Evolutionary conservation across 148 eudicot genomes (phyloP).

Genomic region (Fagopyrum esculentum): DNA sequence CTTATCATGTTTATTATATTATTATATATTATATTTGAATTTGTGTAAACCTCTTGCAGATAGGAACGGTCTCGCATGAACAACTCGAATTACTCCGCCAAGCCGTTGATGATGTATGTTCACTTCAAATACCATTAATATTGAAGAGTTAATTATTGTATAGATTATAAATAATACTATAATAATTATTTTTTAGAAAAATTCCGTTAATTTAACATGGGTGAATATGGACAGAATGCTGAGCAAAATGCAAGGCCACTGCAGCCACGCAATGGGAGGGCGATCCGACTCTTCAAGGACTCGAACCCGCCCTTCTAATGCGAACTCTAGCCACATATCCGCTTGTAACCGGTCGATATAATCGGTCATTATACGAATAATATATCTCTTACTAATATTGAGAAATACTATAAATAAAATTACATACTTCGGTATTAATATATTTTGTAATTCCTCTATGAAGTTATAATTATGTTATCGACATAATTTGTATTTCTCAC

Average conservation of each 20-base stretch:
- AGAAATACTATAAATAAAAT: too few relatives aligned
- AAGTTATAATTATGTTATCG: too few relatives aligned
- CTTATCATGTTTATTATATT: too few relatives aligned
- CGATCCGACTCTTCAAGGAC: constrained; percentile 21
- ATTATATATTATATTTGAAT: not conserved
- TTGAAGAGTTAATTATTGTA: not conserved
- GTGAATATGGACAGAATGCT: constrained; percentile 28
- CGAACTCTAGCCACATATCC: not conserved
- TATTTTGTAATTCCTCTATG: too few relatives aligned
- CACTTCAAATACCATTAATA: not conserved
- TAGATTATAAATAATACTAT: not conserved
- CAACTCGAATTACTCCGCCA: constrained; percentile 46
- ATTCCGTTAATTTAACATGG: not conserved
- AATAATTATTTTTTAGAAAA: not conserved
- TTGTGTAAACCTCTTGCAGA: constrained; percentile 16
- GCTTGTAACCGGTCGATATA: too few relatives aligned
- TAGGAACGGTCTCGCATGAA: constrained; percentile 38
- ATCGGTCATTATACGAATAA: too few relatives aligned
- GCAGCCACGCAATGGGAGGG: constrained; percentile 39
- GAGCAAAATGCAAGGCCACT: constrained; percentile 59
- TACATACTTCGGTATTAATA: too few relatives aligned
- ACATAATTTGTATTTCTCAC: too few relatives aligned
- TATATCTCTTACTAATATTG: too few relatives aligned
- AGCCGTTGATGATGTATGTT: constrained; percentile 61
- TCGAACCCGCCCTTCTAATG: not conserved